Evolutionary conservation across 2,329 filamentous ascomycete genomes (phyloP).

Genomic region (Chaetomiaceae sp.): DNA sequence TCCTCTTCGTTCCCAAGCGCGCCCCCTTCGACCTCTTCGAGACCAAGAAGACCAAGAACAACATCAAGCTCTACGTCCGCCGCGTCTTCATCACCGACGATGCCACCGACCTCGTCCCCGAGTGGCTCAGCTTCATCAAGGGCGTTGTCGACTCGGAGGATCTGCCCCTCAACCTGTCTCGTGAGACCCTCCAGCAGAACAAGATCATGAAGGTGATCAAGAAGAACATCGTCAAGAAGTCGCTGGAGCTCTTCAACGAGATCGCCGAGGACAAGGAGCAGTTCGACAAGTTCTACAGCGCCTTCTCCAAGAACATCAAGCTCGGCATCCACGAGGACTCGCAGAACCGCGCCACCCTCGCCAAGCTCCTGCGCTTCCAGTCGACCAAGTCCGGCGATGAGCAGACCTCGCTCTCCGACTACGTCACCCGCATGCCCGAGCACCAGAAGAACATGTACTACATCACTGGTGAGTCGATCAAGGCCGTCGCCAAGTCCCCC

Average conservation of each 20-base stretch:
- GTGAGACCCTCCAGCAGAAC: conserved; percentile 99
- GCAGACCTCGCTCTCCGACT: conserved; percentile 90
- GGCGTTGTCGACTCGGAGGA: conserved; percentile 99
- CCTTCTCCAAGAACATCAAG: conserved; percentile 99
- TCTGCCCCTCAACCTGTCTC: conserved; percentile 97
- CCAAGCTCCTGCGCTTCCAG: conserved; percentile 98
- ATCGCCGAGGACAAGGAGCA: conserved; percentile 99
- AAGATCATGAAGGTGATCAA: conserved; percentile 85
- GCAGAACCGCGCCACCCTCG: conserved; percentile 87
- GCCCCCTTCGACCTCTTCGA: conserved; percentile 99
- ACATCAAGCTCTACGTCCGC: conserved; percentile 99
- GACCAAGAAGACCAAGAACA: conserved; percentile 99
- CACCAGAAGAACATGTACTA: conserved; percentile 99
- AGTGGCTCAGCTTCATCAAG: conserved; percentile 99
- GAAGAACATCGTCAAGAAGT: conserved; percentile 99
- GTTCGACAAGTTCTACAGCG: conserved; percentile 99
- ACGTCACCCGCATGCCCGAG: conserved; percentile 98
- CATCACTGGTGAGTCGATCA: conserved; percentile 99
- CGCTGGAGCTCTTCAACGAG: conserved; percentile 97
- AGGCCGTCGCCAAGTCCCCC: conserved; percentile 95
- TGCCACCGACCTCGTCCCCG: conserved; percentile 96
- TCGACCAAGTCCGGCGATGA: conserved; percentile 99
- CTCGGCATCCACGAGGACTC: conserved; percentile 99
- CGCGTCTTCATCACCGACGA: conserved; percentile 99
- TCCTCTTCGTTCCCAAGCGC: conserved; percentile 99